Evolutionary conservation across 495 filamentous ascomycete species (phyloP), one percentile per base, ranked within the genome.

Genomic region (Penicillium robsamsonii): DNA sequence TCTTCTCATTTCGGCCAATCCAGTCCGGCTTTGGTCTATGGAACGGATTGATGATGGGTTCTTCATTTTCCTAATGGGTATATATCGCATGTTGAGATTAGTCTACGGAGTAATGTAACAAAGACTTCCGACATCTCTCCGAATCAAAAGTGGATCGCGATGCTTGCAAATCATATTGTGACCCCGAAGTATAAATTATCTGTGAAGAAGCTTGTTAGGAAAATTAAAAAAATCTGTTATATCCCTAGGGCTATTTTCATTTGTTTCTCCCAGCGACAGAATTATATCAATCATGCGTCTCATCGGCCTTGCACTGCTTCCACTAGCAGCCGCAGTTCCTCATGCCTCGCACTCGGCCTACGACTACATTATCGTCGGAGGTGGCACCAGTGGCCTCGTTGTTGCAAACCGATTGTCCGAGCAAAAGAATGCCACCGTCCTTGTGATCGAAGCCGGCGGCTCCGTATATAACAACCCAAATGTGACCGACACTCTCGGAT

Each of bases 391-490:
- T 50, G 81, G 81, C 17, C 72, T 85, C 18, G 74, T 77, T 12
- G 61, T 84, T 6, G 81, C 82, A 5, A 79, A 78, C 61, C 74
- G 81, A 12, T 73, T 85, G 5, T 79, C 79, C 2, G 78, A 79
- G 57, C 62, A 77, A 47, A 62, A 75, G 2, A 62, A 71, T 46
- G 49, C 79, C 29, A 74, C 60, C 5, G 76, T 85, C 12, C 73
- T 73, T 0, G 71, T 85, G 18, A 73, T 84, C 27, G 82, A 86
- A 67, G 81, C 82, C 17, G 82, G 83, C 2, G 66, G 59, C n/a
- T 75, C 75, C 15, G 76, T 74, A 13, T 70, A 70, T 10, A 66
- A 77, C 41, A 81, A 82, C 46, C 56, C 62, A 18, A 81, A 84
- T 49, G 79, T 82, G 12, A 81, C 78, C 3, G 61, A 74, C 37